Evolutionary conservation across 169 alveolate genomes (phyloP), one percentile per base, ranked within the genome.

Genomic region (Eimeria acervulina): DNA sequence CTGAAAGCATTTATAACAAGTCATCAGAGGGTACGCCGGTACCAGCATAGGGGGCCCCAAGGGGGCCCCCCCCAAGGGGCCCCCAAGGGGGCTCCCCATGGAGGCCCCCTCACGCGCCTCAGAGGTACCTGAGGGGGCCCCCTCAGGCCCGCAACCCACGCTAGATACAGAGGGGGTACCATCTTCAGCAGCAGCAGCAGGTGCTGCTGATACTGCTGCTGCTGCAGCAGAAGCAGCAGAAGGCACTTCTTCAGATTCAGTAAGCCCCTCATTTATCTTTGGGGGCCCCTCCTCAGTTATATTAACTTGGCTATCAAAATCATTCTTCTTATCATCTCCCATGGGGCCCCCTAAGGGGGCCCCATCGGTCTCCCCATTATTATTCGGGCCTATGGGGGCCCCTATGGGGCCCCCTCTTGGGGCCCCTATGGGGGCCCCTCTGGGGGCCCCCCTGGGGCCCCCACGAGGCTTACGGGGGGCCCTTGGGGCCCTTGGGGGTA

Each of bases 1-100:
- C 33, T 80, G 92, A 55, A 97, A 87, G 12, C 97, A 76, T 95
- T 97, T 97, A 96, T 97, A 97, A 42, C 98, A 96, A 0, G 98
- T 97, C 90, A 97, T 96, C 55, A 96, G 28, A 12, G 95, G 96
- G 55, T 93, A 63, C 38, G 84, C 78, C 23, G 84, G 91, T 15
- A 36, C 80, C 61, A 81, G 31, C 61, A 3, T 0, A 5, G 66
- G 66, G 66, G 66, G n/a, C 55, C 55, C 55, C 55, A 47, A 7
- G 66, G 66, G 76, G 85, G 83, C 21, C 42, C 52, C 84, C 47
- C 47, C 51, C 15, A 23, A 72, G 84, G 51, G 3, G 74, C 80
- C 42, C 38, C 80, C 87, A 42, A 76, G 44, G 87, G n/a, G 87
- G 61, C 87, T 33, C 88, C 42, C 52, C 85, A 7, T 13, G 17